A percentile compares a stretch with the other conserved stretches of the same genome.
Evolutionary conservation across 495 filamentous ascomycete species (phyloP).

Genomic region (Xylaria castorea): DNA sequence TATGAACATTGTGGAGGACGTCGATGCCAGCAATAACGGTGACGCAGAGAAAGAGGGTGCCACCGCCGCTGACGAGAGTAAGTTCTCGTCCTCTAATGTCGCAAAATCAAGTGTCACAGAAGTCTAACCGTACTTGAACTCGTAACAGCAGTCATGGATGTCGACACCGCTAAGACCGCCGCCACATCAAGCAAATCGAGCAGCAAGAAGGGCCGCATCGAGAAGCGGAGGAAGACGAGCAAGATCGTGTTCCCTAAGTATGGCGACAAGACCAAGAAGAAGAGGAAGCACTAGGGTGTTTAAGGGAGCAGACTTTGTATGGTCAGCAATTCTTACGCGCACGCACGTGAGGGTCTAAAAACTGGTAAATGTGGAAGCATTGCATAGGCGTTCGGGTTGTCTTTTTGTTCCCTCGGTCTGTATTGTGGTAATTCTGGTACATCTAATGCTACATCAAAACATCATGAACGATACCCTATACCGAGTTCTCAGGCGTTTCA

Average conservation of each 20-base stretch:
- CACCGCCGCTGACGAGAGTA: slow-evolving; percentile 41
- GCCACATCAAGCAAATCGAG: slow-evolving; percentile 38
- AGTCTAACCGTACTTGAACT: slow-evolving; percentile 8
- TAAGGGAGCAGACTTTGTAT: neutral
- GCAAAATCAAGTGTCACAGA: neutral
- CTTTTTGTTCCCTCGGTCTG: slow-evolving; percentile 16
- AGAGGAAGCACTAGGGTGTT: slow-evolving; percentile 44
- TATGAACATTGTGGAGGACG: slow-evolving; percentile 36
- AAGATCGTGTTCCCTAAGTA: slow-evolving; percentile 61
- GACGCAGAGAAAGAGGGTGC: slow-evolving; percentile 41
- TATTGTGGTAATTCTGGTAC: slow-evolving; percentile 16
- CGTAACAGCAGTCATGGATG: slow-evolving; percentile 51
- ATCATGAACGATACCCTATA: slow-evolving; percentile 30
- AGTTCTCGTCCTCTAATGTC: slow-evolving; percentile 31
- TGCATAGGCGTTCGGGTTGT: slow-evolving; percentile 30
- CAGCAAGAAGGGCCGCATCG: slow-evolving; percentile 46
- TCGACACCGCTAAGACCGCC: slow-evolving; percentile 48
- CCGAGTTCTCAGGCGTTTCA: neutral
- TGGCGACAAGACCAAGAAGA: slow-evolving; percentile 52
- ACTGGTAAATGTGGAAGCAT: slow-evolving; percentile 23
- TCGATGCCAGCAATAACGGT: slow-evolving; percentile 30
- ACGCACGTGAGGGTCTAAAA: neutral
- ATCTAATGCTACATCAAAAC: slow-evolving; percentile 34
- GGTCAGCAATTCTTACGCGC: neutral
- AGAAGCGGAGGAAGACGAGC: slow-evolving; percentile 57